Percentiles rank a stretch among this genome's conserved stretches.
Conservation (phyloP, 345 rosid species). For the Clausena lansium region DNA sequence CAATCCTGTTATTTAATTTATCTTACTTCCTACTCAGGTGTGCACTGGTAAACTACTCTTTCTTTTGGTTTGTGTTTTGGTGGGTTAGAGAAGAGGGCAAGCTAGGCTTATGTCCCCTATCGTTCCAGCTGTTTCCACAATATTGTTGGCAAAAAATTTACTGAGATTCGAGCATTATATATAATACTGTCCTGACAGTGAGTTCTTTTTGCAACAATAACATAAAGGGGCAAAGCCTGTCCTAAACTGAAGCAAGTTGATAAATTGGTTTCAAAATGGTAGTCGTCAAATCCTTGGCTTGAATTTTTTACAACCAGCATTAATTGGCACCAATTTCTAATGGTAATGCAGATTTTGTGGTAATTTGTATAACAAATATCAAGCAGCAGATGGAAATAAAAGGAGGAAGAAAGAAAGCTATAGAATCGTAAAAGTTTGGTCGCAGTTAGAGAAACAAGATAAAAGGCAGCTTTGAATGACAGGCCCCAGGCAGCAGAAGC, state of each 20-base stretch:
- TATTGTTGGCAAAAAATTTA: background rate
- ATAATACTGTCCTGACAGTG: background rate
- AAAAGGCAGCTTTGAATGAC: background rate
- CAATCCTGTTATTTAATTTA: background rate
- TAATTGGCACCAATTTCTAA: background rate
- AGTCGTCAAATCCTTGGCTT: background rate
- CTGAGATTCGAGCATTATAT: background rate
- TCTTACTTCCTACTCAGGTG: background rate
- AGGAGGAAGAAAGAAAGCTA: background rate
- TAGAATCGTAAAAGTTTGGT: background rate
- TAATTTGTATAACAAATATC: background rate
- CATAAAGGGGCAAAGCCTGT: background rate
- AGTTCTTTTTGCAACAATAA: background rate
- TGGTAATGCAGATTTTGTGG: background rate
- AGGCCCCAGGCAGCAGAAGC: background rate
- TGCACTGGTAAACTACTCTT: background rate
- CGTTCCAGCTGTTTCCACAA: background rate
- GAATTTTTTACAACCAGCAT: background rate
- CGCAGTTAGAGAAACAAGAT: background rate
- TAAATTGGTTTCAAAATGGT: background rate
- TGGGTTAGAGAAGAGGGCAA: background rate
- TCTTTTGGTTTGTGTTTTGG: background rate
- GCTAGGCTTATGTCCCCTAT: background rate
- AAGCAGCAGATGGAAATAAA: too few species aligned
- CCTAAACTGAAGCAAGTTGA: background rate